Evolutionary conservation across 1,284 basidiomycete species (phyloP).

Genomic region (Ustilago vetiveriae): DNA sequence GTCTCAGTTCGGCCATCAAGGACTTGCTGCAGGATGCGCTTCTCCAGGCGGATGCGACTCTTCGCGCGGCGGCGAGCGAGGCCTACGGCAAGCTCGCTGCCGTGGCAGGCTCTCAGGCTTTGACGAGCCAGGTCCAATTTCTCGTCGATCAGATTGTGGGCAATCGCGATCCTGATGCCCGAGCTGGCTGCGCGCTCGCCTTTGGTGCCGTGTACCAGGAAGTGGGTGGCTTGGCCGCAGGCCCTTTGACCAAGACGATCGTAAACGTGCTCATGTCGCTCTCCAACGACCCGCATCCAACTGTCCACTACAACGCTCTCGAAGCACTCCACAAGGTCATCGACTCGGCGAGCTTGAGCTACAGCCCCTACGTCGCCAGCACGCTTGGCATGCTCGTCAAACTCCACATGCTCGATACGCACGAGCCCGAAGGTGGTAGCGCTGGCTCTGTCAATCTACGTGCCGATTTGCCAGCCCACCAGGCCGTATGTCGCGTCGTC

Average conservation of each 20-base stretch:
- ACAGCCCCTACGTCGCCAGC: constrained; percentile 85
- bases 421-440: constrained; percentile 92
- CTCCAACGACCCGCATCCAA: constrained; percentile 92
- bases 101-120: constrained; percentile 83
- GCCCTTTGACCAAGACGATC: constrained; percentile 92
- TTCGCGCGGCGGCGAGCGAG: constrained; percentile 86
- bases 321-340: constrained; percentile 86
- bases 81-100: constrained; percentile 87
- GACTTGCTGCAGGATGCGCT: constrained; percentile 85
- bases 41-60: constrained; percentile 79
- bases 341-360: constrained; percentile 89
- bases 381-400: constrained; percentile 91
- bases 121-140: constrained; percentile 87
- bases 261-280: constrained; percentile 96
- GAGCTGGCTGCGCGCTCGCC: constrained; percentile 91
- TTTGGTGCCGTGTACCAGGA: constrained; percentile 93
- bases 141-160: constrained; percentile 95
- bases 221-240: constrained; percentile 91
- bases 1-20: constrained; percentile 77
- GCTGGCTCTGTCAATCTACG: constrained; percentile 80
- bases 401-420: constrained; percentile 87
- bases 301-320: constrained; percentile 93
- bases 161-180: constrained; percentile 90
- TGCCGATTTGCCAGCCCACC: constrained; percentile 89
- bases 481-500: constrained; percentile 88